Base-by-base conservation (phyloP, 2,329 filamentous ascomycete species). In the Aspergillus neoniger region DNA sequence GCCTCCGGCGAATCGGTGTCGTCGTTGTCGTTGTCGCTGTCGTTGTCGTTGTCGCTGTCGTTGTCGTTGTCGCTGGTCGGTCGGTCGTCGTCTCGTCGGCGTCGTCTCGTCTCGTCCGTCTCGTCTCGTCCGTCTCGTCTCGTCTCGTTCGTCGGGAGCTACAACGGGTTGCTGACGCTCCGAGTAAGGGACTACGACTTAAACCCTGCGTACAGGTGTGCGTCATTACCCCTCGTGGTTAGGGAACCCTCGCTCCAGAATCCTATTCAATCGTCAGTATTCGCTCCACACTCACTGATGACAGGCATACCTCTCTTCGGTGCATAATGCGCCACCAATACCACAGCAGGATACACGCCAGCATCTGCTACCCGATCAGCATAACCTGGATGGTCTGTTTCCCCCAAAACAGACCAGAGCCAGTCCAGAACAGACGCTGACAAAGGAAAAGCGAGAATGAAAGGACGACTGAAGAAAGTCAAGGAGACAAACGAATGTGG, bases 281-380 rank as follows among this genome's bases (percentile, higher is more conserved):
- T 12, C 19, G 12, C 6, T 5, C 15, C 1, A 17, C 12, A 5
- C 32, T 2, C 32, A 8, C 25, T 6, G 47, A 3, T 9, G n/a
- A 30, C 19, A n/a, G 21, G n/a, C 59, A 23, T 58, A 65, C 65
- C 65, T 64, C 49, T 55, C 25, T 15, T 14, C n/a, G 10, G 41
- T n/a, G 39, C 17, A 7, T 32, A 58, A 43, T 39, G 47, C 39
- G 43, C 63, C 66, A 64, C 58, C 66, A 67, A 58, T 65, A 57
- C 51, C 43, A 61, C 62, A 61, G 57, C 60, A 67, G 66, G 60
- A 63, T 53, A 57, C 49, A 58, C 61, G 51, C 58, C 58, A 65
- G 62, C 62, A 63, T 48, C 65, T 65, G 58, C 55, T 57, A 58
- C 28, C 55, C 43, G 52, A 58, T 69, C 41, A 70, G 64, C 63